These are phyloP conservation scores for Oxyria digyna DNA, from an alignment of 148 eudicot genomes.

Conservation along the genomic window DNA sequence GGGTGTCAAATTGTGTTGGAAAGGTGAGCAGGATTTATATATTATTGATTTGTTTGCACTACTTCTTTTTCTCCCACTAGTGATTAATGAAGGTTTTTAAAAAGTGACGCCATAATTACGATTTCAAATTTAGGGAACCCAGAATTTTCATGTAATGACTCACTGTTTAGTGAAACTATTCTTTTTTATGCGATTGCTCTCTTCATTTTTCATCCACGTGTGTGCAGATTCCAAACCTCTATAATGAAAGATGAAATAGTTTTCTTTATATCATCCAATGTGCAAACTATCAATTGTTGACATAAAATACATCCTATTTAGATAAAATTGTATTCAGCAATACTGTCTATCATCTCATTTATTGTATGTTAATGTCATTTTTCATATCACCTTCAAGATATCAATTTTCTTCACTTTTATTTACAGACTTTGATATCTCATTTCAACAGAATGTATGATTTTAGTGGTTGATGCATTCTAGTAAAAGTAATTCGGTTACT, in stretches of 20 bases:
- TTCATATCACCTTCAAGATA: background rate
- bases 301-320: too few species aligned
- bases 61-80: background rate
- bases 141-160: background rate
- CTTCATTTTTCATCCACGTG: background rate
- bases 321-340: background rate
- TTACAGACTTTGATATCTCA: background rate
- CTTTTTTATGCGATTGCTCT: background rate
- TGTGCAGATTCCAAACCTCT: background rate
- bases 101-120: background rate
- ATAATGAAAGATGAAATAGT: background rate
- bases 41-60: background rate
- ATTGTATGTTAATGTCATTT: background rate
- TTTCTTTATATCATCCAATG: background rate
- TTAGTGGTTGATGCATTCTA: background rate
- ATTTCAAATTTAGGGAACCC: background rate
- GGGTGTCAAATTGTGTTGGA: conserved; percentile 97
- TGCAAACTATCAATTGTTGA: too few species aligned
- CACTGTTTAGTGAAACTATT: background rate
- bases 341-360: too few species aligned
- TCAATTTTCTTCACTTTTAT: background rate
- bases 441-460: background rate
- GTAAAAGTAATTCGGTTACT: background rate
- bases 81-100: background rate
- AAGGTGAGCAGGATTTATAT: conserved; percentile 40